Conservation (phyloP, 2,329 filamentous ascomycete genomes). For the Hyphodiscus sp. region DNA sequence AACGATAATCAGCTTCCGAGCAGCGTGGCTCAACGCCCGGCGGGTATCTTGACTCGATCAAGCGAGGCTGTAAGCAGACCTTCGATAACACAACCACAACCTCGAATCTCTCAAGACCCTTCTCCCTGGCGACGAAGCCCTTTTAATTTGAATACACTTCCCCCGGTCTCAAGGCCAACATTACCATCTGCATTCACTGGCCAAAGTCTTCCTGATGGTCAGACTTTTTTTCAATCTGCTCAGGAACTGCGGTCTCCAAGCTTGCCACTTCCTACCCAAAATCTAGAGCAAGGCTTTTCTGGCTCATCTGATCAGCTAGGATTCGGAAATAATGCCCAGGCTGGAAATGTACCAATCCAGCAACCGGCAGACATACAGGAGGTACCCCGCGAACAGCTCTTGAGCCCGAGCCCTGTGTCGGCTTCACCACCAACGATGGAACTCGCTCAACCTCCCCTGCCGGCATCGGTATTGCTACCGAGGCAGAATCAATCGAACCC, state of each 20-base stretch:
- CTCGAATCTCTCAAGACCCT: neutral
- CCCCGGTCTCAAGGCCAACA: neutral
- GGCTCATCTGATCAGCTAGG: neutral
- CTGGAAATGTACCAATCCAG: neutral
- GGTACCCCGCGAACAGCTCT: neutral
- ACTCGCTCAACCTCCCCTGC: neutral
- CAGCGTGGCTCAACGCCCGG: neutral
- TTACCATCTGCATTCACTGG: neutral
- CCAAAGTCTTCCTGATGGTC: neutral
- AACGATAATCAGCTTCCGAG: constrained; percentile 1
- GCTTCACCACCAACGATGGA: neutral
- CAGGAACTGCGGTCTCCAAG: neutral
- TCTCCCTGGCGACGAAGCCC: neutral
- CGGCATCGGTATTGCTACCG: constrained; percentile 1
- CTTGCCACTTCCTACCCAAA: neutral
- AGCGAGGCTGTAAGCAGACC: neutral
- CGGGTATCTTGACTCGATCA: neutral
- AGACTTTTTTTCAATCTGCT: neutral
- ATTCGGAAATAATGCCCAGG: neutral
- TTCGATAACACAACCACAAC: neutral
- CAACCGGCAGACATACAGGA: neutral
- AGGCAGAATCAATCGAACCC: constrained; percentile 5
- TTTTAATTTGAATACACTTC: neutral
- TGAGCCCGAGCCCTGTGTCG: constrained; percentile 3
- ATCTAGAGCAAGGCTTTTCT: neutral